These are phyloP conservation scores for Oenanthe javanica DNA, from an alignment of 140 eudicot species.

Conservation along the genomic window DNA sequence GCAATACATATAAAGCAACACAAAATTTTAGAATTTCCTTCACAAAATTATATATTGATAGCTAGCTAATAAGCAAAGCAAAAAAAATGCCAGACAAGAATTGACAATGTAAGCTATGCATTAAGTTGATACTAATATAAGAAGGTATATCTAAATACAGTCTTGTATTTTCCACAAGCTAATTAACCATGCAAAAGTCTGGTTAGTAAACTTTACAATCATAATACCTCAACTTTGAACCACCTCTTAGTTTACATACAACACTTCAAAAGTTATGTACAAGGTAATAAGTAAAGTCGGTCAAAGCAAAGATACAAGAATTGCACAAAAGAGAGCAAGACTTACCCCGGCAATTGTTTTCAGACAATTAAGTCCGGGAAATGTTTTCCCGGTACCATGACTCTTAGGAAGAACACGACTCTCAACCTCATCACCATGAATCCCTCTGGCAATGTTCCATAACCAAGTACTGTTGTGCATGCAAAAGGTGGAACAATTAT, in stretches of 20 bases:
- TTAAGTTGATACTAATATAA: neutral
- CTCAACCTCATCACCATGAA: slow-evolving; percentile 88
- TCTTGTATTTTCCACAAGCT: neutral
- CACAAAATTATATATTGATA: neutral
- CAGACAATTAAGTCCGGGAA: slow-evolving; percentile 72
- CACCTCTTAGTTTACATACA: neutral
- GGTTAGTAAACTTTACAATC: neutral
- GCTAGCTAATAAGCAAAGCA: neutral
- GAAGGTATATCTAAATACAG: neutral
- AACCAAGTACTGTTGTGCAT: slow-evolving; percentile 69
- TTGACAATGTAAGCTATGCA: neutral
- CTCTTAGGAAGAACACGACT: slow-evolving; percentile 89
- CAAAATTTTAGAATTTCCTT: neutral
- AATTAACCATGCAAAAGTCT: neutral
- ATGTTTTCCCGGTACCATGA: slow-evolving; percentile 89
- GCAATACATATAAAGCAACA: neutral
- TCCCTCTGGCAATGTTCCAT: slow-evolving; percentile 92
- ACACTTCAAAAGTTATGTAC: neutral
- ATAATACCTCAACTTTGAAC: neutral
- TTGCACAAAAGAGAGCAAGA: neutral
- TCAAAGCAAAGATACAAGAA: neutral
- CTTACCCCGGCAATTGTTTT: slow-evolving; percentile 54
- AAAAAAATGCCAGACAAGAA: neutral
- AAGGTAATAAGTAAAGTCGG: neutral
- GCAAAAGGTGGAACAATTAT: neutral